phyloP scores from a whole-genome alignment of 179 eudicot genomes.

The Drosera spatulata region DNA sequence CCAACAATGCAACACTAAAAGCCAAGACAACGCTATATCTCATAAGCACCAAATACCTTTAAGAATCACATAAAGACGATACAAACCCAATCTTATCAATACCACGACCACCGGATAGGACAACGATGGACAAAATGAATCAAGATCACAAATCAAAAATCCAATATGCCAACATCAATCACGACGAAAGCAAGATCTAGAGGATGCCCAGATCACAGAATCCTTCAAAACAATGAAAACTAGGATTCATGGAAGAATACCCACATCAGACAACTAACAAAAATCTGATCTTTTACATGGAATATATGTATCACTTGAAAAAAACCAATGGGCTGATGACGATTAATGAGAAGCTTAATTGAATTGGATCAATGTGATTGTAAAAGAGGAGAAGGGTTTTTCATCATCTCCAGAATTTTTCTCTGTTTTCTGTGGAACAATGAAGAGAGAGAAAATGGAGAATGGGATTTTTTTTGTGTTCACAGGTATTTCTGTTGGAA shows the following conservation, averaged over 20 bases:
- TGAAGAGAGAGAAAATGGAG: constrained; percentile 10
- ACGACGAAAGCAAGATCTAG: neutral
- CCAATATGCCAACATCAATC: neutral
- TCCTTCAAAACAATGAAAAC: neutral
- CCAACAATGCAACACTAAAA: neutral
- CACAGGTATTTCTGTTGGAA: constrained; percentile 54
- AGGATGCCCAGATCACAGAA: neutral
- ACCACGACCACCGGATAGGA: neutral
- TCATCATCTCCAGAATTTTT: neutral
- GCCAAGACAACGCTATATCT: neutral
- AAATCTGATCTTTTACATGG: neutral
- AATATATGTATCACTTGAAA: neutral
- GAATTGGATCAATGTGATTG: neutral
- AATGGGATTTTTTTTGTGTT: constrained; percentile 2
- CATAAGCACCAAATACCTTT: neutral
- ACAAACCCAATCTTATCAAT: neutral
- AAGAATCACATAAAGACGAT: neutral
- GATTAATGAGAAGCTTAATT: neutral
- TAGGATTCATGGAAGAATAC: constrained; percentile 5
- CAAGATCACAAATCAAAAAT: neutral
- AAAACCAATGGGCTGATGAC: neutral
- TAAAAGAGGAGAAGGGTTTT: neutral
- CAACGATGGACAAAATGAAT: neutral
- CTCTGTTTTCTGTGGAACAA: constrained; percentile 1
- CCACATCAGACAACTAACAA: neutral